Base-by-base conservation (phyloP, 768 basidiomycete genomes). In the Mycena polygramma region DNA sequence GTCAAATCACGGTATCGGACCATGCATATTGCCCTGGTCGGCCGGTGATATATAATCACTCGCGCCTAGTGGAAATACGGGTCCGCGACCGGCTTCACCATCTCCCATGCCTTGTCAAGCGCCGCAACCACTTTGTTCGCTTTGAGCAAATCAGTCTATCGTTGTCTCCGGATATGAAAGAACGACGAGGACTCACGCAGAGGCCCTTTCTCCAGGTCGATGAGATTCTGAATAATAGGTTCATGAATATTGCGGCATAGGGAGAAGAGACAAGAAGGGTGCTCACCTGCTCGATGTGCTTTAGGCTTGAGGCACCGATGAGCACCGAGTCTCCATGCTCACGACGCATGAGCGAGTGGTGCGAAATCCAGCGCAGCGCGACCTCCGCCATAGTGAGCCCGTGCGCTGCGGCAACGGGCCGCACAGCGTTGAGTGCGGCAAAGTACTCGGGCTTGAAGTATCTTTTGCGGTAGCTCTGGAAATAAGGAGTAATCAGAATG, bases 131-230 rank as follows among this genome's bases (percentile, higher is more conserved):
- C 53, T 4, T 57, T 37, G 22, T 11, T 39, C 55, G 55, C 55
- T 57, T 36, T n/a, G n/a, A n/a, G n/a, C n/a, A n/a, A n/a, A n/a
- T n/a, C n/a, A n/a, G n/a, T n/a, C n/a, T n/a, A n/a, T n/a, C n/a
- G n/a, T n/a, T n/a, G n/a, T n/a, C n/a, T n/a, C n/a, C n/a, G n/a
- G n/a, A n/a, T n/a, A n/a, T n/a, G n/a, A n/a, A n/a, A n/a, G n/a
- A n/a, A n/a, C n/a, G n/a, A n/a, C n/a, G n/a, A n/a, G n/a, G n/a
- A n/a, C n/a, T n/a, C n/a, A n/a, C n/a, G n/a, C n/a, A n/a, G 78
- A 6, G 89, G 89, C 1, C 87, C 87, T 72, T 90, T 89, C 78
- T 89, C 87, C 4, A 89, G 76, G 69, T 90, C 88, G n/a, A 80
- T 30, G 39, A 88, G 72, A 70, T 89, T 90, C 83, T 86, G 66